phyloP scores from a whole-genome alignment of 768 basidiomycete genomes.

The Serendipita vermifera region DNA sequence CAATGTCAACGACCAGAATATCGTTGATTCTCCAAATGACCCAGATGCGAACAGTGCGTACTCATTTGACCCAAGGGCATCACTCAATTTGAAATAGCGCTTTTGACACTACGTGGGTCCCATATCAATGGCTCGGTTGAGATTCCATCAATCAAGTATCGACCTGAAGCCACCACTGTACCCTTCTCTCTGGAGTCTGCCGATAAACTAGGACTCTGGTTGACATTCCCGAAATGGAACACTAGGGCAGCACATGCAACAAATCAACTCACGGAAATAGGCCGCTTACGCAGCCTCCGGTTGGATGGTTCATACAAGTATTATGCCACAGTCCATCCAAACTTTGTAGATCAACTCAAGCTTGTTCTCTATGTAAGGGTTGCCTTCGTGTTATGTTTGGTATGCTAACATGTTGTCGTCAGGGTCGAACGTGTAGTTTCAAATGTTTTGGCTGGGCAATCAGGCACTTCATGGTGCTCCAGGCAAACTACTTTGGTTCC shows the following conservation, averaged over 20 bases:
- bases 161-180: constrained; percentile 53
- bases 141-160: constrained; percentile 59
- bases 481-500: constrained; percentile 87
- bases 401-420: neutral
- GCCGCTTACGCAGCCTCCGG: constrained; percentile 41
- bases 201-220: constrained; percentile 35
- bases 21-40: constrained; percentile 77
- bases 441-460: constrained; percentile 78
- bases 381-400: neutral
- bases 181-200: constrained; percentile 51
- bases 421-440: constrained; percentile 46
- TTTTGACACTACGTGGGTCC: constrained; percentile 53
- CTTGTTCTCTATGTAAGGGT: constrained; percentile 46
- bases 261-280: constrained; percentile 46
- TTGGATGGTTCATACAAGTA: constrained; percentile 64
- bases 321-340: constrained; percentile 49
- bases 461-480: constrained; percentile 74
- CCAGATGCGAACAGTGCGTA: constrained; percentile 70
- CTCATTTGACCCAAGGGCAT: constrained; percentile 1
- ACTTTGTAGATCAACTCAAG: constrained; percentile 66
- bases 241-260: constrained; percentile 60
- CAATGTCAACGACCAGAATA: constrained; percentile 92
- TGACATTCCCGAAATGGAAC: constrained; percentile 82
- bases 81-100: constrained; percentile 34
- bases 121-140: constrained; percentile 37